These are phyloP conservation scores for Moesziomyces parantarcticus DNA, from an alignment of 1,284 basidiomycete species.

Conservation along the genomic window DNA sequence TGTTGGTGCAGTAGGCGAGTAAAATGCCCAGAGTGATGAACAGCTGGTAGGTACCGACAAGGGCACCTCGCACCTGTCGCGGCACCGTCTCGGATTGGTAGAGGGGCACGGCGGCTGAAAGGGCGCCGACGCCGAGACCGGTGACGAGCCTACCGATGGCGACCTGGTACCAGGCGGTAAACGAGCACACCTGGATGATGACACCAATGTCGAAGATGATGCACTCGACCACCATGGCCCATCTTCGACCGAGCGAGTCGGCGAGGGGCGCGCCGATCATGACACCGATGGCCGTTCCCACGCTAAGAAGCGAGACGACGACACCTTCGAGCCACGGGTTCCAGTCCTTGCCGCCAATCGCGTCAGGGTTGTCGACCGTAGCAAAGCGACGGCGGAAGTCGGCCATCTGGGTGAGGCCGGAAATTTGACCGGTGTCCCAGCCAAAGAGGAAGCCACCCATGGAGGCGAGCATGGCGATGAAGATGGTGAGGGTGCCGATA, in stretches of 20 bases:
- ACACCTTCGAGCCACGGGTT: constrained; percentile 70
- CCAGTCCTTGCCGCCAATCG: constrained; percentile 35
- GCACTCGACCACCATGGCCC: constrained; percentile 79
- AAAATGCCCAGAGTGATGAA: constrained; percentile 74
- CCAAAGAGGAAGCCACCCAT: constrained; percentile 84
- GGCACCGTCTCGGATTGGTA: constrained; percentile 83
- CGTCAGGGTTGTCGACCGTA: constrained; percentile 20
- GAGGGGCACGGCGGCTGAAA: constrained; percentile 77
- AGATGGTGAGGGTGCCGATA: constrained; percentile 72
- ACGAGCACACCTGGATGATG: constrained; percentile 71
- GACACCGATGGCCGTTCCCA: constrained; percentile 68
- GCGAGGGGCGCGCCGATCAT: constrained; percentile 69
- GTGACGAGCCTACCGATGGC: constrained; percentile 77
- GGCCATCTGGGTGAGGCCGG: constrained; percentile 79
- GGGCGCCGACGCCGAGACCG: constrained; percentile 70
- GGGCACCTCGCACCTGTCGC: constrained; percentile 79
- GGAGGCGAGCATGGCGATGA: constrained; percentile 77
- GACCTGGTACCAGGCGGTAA: constrained; percentile 67
- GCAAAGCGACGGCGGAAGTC: constrained; percentile 78
- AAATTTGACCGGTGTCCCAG: constrained; percentile 79
- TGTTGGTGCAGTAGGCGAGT: constrained; percentile 73
- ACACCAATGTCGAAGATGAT: constrained; percentile 78
- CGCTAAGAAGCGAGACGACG: constrained; percentile 76
- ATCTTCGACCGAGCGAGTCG: constrained; percentile 77
- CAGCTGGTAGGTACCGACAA: constrained; percentile 76